Evolutionary conservation across 805 yeast genomes (phyloP).

Genomic region (Ogataea angusta): DNA sequence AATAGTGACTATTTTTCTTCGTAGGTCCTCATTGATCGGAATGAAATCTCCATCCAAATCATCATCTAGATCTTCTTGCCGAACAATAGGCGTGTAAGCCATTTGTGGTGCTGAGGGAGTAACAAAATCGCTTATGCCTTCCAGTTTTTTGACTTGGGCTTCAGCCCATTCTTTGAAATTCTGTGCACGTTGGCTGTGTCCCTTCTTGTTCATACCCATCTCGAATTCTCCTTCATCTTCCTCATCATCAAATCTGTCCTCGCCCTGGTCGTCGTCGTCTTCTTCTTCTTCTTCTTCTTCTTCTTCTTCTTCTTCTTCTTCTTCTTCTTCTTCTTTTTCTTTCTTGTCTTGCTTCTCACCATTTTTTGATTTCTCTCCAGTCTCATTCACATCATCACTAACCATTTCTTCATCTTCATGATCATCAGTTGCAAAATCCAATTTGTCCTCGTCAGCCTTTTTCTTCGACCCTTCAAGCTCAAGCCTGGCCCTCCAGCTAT

Average conservation of each 20-base stretch:
- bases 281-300: slow-evolving; percentile 32
- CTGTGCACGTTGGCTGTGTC: slow-evolving; percentile 47
- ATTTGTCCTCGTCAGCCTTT: slow-evolving; percentile 52
- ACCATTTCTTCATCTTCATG: slow-evolving; percentile 18
- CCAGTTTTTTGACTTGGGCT: slow-evolving; percentile 58
- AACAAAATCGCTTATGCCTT: slow-evolving; percentile 51
- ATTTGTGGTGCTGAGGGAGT: slow-evolving; percentile 50
- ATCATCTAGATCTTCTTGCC: slow-evolving; percentile 70
- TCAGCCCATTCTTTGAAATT: slow-evolving; percentile 91
- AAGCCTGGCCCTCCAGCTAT: slow-evolving; percentile 69
- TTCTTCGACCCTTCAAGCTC: slow-evolving; percentile 45
- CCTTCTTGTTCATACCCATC: slow-evolving; percentile 28
- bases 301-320: slow-evolving; percentile 31
- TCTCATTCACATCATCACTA: slow-evolving; percentile 19
- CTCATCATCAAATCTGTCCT: too few species aligned
- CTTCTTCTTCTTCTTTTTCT: slow-evolving; percentile 27
- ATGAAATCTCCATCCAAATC: slow-evolving; percentile 59
- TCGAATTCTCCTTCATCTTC: slow-evolving; percentile 35
- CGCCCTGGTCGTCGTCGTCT: slow-evolving; percentile 31
- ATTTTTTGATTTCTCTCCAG: slow-evolving; percentile 24
- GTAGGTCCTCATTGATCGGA: slow-evolving; percentile 50
- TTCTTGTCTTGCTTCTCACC: slow-evolving; percentile 24
- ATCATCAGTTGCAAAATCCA: slow-evolving; percentile 47
- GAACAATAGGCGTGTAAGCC: slow-evolving; percentile 52
- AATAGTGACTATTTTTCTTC: slow-evolving; percentile 65